phyloP scores from a whole-genome alignment of 306 rosid genomes.

The Macrotyloma uniflorum region DNA sequence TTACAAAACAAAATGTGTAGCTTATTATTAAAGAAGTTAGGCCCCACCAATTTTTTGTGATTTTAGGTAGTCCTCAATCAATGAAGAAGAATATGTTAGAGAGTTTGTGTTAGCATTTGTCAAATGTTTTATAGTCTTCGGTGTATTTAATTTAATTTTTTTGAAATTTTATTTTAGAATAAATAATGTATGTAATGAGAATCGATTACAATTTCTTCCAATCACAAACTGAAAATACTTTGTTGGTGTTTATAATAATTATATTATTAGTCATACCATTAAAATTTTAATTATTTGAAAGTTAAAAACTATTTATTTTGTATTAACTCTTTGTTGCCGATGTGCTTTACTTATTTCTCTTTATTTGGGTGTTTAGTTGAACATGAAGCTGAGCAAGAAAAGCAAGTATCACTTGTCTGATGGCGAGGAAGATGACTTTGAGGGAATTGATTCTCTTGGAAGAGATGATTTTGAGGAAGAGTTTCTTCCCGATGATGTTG shows the following conservation, averaged over 20 bases:
- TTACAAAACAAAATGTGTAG: too few species aligned
- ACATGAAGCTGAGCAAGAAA: conserved; percentile 64
- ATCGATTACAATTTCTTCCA: not conserved
- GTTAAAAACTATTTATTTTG: not conserved
- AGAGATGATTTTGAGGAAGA: conserved; percentile 88
- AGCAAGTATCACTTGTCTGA: conserved; percentile 83
- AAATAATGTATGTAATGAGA: not conserved
- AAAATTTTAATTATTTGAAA: not conserved
- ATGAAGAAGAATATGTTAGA: not conserved
- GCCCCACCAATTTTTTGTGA: not conserved
- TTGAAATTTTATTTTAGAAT: not conserved
- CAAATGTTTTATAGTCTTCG: not conserved
- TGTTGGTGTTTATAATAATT: not conserved
- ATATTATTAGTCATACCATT: not conserved
- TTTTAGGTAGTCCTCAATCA: not conserved
- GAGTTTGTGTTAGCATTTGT: not conserved
- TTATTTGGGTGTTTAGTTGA: conserved; percentile 49
- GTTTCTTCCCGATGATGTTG: conserved; percentile 50
- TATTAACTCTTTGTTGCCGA: conserved; percentile 4
- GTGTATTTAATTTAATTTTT: not conserved
- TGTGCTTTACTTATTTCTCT: not conserved
- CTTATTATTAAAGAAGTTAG: not conserved
- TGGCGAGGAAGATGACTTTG: conserved; percentile 79
- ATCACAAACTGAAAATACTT: not conserved
- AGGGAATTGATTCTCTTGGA: conserved; percentile 58